Percentiles rank a stretch among this genome's conserved stretches.
Evolutionary conservation across 257 asterid genomes (phyloP).

Genomic region (Salvia rosmarinus): DNA sequence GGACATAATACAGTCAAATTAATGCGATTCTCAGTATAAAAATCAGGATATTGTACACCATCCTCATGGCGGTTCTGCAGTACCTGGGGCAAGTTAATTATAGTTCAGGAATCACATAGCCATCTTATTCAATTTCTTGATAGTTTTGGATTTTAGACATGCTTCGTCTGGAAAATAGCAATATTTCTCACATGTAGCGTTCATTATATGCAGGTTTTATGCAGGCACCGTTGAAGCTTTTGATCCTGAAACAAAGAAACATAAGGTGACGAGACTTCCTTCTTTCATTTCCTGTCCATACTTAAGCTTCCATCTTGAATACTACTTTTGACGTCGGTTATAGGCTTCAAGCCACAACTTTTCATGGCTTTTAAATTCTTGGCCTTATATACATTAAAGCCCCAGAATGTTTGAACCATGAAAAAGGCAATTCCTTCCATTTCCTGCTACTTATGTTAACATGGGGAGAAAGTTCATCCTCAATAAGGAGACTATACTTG

Average conservation of each 20-base stretch:
- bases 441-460: background rate
- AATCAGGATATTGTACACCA: background rate
- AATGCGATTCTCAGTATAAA: background rate
- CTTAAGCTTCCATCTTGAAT: slow-evolving; percentile 7
- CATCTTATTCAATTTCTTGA: background rate
- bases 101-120: background rate
- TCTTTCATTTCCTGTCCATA: background rate
- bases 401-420: background rate
- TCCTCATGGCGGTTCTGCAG: background rate
- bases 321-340: slow-evolving; percentile 14
- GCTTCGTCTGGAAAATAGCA: slow-evolving; percentile 4
- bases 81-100: background rate
- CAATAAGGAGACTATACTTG: background rate
- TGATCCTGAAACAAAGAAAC: slow-evolving; percentile 54
- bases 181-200: slow-evolving; percentile 26
- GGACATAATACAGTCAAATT: background rate
- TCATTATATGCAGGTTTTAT: slow-evolving; percentile 55
- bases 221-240: slow-evolving; percentile 48
- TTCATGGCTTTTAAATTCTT: background rate
- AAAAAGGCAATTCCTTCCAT: background rate
- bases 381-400: background rate
- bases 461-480: background rate
- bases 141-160: slow-evolving; percentile 2
- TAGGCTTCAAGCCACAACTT: background rate
- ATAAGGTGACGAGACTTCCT: slow-evolving; percentile 50